These are phyloP conservation scores for Choiromyces venosus DNA, from an alignment of 495 filamentous ascomycete genomes.

Conservation along the genomic window DNA sequence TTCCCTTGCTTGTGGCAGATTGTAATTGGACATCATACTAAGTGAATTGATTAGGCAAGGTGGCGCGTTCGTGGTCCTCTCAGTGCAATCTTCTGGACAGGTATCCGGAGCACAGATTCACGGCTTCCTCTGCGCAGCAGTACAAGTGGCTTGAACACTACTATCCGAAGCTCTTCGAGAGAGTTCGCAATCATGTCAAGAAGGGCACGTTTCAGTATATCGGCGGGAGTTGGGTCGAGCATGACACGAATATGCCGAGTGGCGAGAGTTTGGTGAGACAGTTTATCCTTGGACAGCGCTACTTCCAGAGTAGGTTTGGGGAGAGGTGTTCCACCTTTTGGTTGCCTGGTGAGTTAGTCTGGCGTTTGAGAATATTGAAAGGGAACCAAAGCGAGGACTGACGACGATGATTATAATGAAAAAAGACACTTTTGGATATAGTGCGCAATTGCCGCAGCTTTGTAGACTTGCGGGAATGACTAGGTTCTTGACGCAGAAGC, in stretches of 20 bases:
- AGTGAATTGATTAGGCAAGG: slow-evolving; percentile 52
- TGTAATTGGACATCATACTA: slow-evolving; percentile 1
- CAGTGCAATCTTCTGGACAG: slow-evolving; percentile 91
- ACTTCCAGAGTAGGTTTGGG: slow-evolving; percentile 90
- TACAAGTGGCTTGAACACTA: slow-evolving; percentile 93
- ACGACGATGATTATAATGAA: background rate
- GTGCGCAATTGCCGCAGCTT: slow-evolving; percentile 85
- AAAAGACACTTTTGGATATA: slow-evolving; percentile 90
- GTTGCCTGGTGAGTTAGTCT: slow-evolving; percentile 57
- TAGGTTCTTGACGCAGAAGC: slow-evolving; percentile 94
- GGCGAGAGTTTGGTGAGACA: slow-evolving; percentile 94
- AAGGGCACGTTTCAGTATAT: slow-evolving; percentile 89
- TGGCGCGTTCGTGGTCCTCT: slow-evolving; percentile 91
- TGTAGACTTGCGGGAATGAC: slow-evolving; percentile 89
- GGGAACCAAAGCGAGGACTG: background rate
- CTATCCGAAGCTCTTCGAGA: slow-evolving; percentile 81
- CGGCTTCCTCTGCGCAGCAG: slow-evolving; percentile 88
- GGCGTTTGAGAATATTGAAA: background rate
- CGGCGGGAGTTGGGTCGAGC: slow-evolving; percentile 97
- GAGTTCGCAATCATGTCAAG: slow-evolving; percentile 84
- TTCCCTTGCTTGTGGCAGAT: slow-evolving; percentile 1
- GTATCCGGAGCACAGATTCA: slow-evolving; percentile 90
- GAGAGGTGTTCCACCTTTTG: slow-evolving; percentile 86
- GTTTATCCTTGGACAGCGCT: slow-evolving; percentile 72
- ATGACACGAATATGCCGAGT: slow-evolving; percentile 94